Conservation (phyloP, 108 stramenopile species). For the Cyclotella distinguenda region DNA sequence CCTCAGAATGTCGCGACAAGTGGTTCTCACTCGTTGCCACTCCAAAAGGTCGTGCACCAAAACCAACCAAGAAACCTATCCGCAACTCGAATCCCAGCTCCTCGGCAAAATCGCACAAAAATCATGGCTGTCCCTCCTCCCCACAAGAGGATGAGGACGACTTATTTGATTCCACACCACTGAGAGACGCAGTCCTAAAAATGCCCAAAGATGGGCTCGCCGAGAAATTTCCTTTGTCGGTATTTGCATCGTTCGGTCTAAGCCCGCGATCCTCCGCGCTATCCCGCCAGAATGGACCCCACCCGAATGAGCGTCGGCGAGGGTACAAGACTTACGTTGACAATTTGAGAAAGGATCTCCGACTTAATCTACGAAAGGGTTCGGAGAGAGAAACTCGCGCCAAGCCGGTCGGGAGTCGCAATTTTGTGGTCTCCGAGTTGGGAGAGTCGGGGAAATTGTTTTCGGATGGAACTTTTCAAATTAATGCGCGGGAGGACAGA, state of each 20-base stretch:
- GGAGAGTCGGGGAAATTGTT: slow-evolving; percentile 1
- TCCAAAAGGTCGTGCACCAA: slow-evolving; percentile 6
- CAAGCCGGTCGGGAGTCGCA: not conserved
- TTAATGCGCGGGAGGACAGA: slow-evolving; percentile 11
- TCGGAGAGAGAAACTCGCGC: not conserved
- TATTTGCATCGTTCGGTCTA: slow-evolving; percentile 5
- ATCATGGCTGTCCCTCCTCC: not conserved
- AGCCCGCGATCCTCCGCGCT: slow-evolving; percentile 11
- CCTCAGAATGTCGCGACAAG: slow-evolving; percentile 24
- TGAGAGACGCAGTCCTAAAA: slow-evolving; percentile 7
- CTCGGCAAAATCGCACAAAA: not conserved
- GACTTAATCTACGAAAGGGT: slow-evolving; percentile 1
- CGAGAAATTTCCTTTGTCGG: not conserved
- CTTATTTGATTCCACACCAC: slow-evolving; percentile 24
- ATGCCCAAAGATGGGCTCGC: slow-evolving; percentile 7
- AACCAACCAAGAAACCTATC: not conserved
- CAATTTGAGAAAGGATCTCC: slow-evolving; percentile 28
- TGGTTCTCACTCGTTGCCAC: slow-evolving; percentile 22
- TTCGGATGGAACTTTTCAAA: slow-evolving; percentile 12
- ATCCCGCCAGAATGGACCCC: not conserved
- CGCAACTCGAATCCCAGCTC: not conserved
- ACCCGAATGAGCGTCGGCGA: slow-evolving; percentile 11
- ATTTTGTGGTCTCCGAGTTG: not conserved
- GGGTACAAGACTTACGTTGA: slow-evolving; percentile 30
- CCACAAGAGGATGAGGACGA: slow-evolving; percentile 25